Percentiles rank a stretch among this genome's conserved stretches.
These are phyloP conservation scores for Debaryomyces maramus DNA, from an alignment of 805 yeast species.

Conservation along the genomic window DNA sequence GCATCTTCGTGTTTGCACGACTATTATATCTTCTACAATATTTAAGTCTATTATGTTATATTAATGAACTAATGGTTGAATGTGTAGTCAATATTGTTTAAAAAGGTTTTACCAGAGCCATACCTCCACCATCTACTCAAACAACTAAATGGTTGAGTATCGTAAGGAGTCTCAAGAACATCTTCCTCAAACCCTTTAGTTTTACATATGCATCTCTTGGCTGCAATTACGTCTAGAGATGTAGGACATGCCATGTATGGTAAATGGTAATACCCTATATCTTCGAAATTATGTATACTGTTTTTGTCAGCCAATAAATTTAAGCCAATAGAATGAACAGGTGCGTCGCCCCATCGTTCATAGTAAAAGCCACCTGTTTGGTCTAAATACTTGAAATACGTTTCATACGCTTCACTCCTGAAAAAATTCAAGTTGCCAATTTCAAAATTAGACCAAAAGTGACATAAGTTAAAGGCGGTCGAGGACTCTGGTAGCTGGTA, in stretches of 20 bases:
- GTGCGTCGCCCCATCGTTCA: constrained; percentile 64
- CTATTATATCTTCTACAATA: no score
- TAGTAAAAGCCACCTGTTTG: constrained; percentile 53
- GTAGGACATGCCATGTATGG: constrained; percentile 45
- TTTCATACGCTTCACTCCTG: constrained; percentile 45
- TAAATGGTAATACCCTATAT: constrained; percentile 44
- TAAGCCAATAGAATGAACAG: constrained; percentile 43
- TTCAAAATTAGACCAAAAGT: constrained; percentile 68
- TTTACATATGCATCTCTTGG: constrained; percentile 41
- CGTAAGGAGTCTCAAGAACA: constrained; percentile 22
- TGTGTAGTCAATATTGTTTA: constrained; percentile 41
- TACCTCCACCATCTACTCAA: constrained; percentile 74
- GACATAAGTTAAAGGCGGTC: constrained; percentile 52
- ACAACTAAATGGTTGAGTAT: constrained; percentile 59
- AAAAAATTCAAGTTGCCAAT: constrained; percentile 53
- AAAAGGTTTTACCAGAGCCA: constrained; percentile 59
- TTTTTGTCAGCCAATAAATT: constrained; percentile 35
- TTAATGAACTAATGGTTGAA: constrained; percentile 6
- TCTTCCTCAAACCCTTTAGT: constrained; percentile 17
- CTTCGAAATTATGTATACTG: constrained; percentile 45
- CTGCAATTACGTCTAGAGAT: constrained; percentile 29
- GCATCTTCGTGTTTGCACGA: neutral
- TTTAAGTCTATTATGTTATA: neutral
- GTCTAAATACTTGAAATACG: constrained; percentile 48
- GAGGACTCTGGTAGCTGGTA: constrained; percentile 19